Base-by-base conservation (phyloP, 2,329 filamentous ascomycete genomes). In the Penicillium thymicola region DNA sequence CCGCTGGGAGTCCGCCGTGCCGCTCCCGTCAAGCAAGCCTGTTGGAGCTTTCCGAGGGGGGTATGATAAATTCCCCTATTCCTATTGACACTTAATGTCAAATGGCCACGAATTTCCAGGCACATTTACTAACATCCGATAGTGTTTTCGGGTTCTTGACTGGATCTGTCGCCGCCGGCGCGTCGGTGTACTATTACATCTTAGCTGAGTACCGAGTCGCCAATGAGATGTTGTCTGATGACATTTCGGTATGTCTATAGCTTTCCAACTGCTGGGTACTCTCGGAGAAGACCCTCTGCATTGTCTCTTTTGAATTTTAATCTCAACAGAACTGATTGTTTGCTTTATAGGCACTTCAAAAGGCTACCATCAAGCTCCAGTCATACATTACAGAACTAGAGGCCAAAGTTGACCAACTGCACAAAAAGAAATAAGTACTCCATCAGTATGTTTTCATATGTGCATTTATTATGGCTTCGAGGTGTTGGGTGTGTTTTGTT, bases 111-210 rank as follows among this genome's bases (percentile, higher is more conserved):
- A 1, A 16, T 14, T 46, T 34, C 5, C 5, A 10, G 14, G n/a
- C 13, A 37, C 21, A 21, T 0, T 36, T 52, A 18, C 59, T 66
- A 37, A 65, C 38, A 3, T 32, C 40, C 41, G 59, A 55, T 67
- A 97, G 93, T 57, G 79, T 97, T 58, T 91, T 96, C 68, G 93
- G 93, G 51, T 97, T 97, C 81, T 86, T 97, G 49, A 81, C 94
- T 62, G 93, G 93, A 64, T 87, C 89, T 60, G 87, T 89, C 45
- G 80, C 91, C 51, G 87, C 92, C 43, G 92, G 91, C 68, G 84
- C 83, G 51, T 88, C 85, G 57, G 89, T 95, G 67, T 97, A 97
- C 79, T 92, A 90, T 75, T 97, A 97, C 75, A 85, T 96, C 64
- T 79, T 97, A 67, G 86, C 93, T 73, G 92, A 97, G 76, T 97